Evolutionary conservation across 208 protist genomes (phyloP).

Genomic region (Crithidia expoeki): DNA sequence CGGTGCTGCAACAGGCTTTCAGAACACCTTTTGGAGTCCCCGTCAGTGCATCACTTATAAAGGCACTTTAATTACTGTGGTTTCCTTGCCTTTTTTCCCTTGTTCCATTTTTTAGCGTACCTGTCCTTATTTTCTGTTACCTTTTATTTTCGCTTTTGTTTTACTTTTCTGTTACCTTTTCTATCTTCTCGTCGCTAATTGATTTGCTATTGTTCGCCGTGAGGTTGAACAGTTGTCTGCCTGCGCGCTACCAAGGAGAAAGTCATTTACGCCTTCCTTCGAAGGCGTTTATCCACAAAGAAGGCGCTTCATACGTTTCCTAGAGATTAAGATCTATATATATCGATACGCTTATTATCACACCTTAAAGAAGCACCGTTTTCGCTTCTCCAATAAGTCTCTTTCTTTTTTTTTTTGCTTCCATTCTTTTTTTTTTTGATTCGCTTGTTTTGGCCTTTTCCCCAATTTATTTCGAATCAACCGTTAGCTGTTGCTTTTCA

Average conservation of each 20-base stretch:
- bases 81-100: slow-evolving; percentile 11
- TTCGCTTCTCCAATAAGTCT: slow-evolving; percentile 23
- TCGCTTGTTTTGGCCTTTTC: neutral
- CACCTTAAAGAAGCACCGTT: neutral
- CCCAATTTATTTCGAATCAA: neutral
- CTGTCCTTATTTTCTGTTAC: neutral
- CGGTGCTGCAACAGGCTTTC: slow-evolving; percentile 8
- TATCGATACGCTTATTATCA: neutral
- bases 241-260: neutral
- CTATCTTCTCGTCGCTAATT: slow-evolving; percentile 4
- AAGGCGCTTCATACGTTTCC: neutral
- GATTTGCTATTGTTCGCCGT: neutral
- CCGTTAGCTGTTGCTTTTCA: too few species aligned
- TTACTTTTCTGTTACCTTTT: neutral
- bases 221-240: neutral
- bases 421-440: slow-evolving; percentile 14
- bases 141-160: too few species aligned
- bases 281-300: slow-evolving; percentile 12
- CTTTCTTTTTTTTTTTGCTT: slow-evolving; percentile 26
- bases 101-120: slow-evolving; percentile 6
- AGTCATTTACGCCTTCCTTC: neutral
- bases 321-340: slow-evolving; percentile 4
- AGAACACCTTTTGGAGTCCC: neutral
- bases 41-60: slow-evolving; percentile 6
- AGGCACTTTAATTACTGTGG: neutral